Base-by-base conservation (phyloP, 495 filamentous ascomycete genomes). In the Hyaloscypha variabilis region DNA sequence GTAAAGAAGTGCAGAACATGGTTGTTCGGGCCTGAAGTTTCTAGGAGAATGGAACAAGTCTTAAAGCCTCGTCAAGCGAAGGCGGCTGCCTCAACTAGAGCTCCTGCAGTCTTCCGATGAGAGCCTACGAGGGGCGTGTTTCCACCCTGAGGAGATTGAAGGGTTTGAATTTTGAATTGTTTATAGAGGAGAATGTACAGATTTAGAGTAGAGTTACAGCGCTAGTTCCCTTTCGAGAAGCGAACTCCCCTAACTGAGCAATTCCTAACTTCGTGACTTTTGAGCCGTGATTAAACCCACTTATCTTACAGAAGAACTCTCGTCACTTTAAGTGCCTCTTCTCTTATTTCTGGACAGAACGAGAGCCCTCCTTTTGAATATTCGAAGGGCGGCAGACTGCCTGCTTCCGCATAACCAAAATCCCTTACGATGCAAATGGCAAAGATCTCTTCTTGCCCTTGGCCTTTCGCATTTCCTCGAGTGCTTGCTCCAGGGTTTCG, bases 401-500 rank as follows among this genome's bases (percentile, higher is more conserved):
- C 39, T 34, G 31, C 2, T 4, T 46, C 8, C 17, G 17, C 39
- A 46, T 46, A 46, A 4, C 39, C 39, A 46, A 46, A n/a, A n/a
- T n/a, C 13, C 31, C 31, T 13, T 54, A 56, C 65, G n/a, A 65
- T 53, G 62, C 46, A 19, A 53, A 46, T 60, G 26, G 31, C 11
- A 66, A 49, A 21, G 51, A 53, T 50, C 77, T 78, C 68, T 75
- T 75, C 67, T 85, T 83, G 8, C 77, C 81, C 69, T 77, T 83
- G 5, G 78, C 78, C 46, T 83, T 82, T 66, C 85, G 85, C 64
- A 88, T 77, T 21, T 79, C 77, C 42, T 91, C 75, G 60, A 93
- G 67, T 61, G 90, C 89, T 63, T 89, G 87, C 73, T 92, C 91
- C 61, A 94, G 73, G 21, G 81, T 79, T 14, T 85, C 76, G n/a